A percentile compares a stretch with the other conserved stretches of the same genome.
These are phyloP conservation scores for Dendrothele bispora DNA, from an alignment of 768 basidiomycete species.

Conservation along the genomic window DNA sequence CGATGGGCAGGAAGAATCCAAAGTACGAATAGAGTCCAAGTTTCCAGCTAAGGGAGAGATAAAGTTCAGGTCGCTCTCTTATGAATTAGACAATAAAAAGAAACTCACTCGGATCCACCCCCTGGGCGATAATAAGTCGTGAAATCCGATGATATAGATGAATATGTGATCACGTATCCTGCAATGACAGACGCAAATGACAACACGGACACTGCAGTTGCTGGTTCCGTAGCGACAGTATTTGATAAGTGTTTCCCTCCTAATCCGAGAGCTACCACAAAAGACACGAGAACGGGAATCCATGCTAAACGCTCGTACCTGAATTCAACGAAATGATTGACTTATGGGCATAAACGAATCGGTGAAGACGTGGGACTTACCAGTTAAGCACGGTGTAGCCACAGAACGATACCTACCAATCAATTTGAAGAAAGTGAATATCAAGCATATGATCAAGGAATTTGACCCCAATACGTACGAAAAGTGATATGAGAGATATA, in stretches of 20 bases:
- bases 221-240: slow-evolving; percentile 48
- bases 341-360: not conserved
- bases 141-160: slow-evolving; percentile 68
- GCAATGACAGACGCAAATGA: slow-evolving; percentile 70
- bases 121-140: slow-evolving; percentile 69
- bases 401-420: slow-evolving; percentile 50
- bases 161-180: slow-evolving; percentile 70
- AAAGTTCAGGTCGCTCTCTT: not conserved
- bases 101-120: slow-evolving; percentile 52
- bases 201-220: slow-evolving; percentile 53
- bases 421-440: not conserved
- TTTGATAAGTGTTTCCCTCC: slow-evolving; percentile 67
- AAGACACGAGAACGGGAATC: slow-evolving; percentile 77
- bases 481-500: slow-evolving; percentile 64
- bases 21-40: slow-evolving; percentile 70
- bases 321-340: not conserved
- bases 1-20: slow-evolving; percentile 64
- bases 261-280: slow-evolving; percentile 69
- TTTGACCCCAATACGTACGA: slow-evolving; percentile 42
- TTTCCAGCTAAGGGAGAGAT: slow-evolving; percentile 43
- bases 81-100: not conserved
- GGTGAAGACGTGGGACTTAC: slow-evolving; percentile 24
- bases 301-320: slow-evolving; percentile 75
- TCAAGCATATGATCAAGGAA: slow-evolving; percentile 21
- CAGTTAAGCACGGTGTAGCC: slow-evolving; percentile 52